A percentile compares a stretch with the other conserved stretches of the same genome.
These are phyloP conservation scores for Mycena kentingensis DNA, from an alignment of 768 basidiomycete species.

Conservation along the genomic window DNA sequence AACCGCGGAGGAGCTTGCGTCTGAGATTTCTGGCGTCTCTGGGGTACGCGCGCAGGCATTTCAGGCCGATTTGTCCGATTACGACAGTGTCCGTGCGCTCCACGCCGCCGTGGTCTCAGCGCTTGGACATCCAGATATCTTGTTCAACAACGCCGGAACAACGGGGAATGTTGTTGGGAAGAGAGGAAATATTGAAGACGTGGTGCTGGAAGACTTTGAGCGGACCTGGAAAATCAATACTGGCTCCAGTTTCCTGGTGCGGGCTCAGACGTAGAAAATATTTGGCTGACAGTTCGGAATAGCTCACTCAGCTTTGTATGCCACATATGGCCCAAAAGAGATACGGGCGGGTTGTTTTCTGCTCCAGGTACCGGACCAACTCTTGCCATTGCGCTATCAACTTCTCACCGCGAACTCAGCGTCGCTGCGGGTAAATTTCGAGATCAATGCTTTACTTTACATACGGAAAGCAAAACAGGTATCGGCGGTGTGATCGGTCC, in stretches of 20 bases:
- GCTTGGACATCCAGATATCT: slow-evolving; percentile 51
- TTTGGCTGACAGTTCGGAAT: too few species aligned
- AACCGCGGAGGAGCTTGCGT: slow-evolving; percentile 43
- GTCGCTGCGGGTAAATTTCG: slow-evolving; percentile 49
- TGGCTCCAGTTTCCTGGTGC: slow-evolving; percentile 48
- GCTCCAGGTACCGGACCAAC: slow-evolving; percentile 57
- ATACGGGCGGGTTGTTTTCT: slow-evolving; percentile 54
- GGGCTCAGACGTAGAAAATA: too few species aligned
- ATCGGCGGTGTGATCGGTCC: slow-evolving; percentile 58
- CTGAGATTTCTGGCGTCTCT: slow-evolving; percentile 31
- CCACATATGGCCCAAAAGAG: slow-evolving; percentile 51
- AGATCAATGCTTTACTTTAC: too few species aligned
- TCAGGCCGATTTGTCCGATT: slow-evolving; percentile 50
- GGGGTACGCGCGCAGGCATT: slow-evolving; percentile 46
- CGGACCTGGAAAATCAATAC: slow-evolving; percentile 50
- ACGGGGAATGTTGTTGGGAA: slow-evolving; percentile 45
- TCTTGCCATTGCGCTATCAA: too few species aligned
- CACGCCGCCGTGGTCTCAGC: slow-evolving; percentile 43
- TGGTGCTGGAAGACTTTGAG: slow-evolving; percentile 25
- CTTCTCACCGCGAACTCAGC: too few species aligned
- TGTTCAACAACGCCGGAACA: slow-evolving; percentile 55
- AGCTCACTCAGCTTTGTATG: slow-evolving; percentile 55
- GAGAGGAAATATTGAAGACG: slow-evolving; percentile 43
- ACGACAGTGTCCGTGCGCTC: slow-evolving; percentile 46
- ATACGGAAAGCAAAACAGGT: too few species aligned